phyloP scores from a whole-genome alignment of 2,329 filamentous ascomycete species.

The Nemania sp. region DNA sequence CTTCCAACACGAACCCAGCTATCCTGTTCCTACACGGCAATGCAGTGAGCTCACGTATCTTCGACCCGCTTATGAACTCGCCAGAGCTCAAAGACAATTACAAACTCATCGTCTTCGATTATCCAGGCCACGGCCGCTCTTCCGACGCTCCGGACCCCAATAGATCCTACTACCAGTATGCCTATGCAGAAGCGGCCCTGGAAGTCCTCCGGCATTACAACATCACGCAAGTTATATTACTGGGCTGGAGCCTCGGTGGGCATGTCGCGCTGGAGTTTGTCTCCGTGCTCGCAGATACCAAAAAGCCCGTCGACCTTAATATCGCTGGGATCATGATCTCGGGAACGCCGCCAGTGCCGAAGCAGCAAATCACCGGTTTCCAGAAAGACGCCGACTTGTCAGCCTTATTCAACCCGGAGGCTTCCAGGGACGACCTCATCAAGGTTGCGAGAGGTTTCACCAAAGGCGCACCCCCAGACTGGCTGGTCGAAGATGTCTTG shows the following conservation, averaged over 20 bases:
- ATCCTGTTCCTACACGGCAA: not conserved
- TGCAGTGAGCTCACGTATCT: not conserved
- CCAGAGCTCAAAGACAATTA: not conserved
- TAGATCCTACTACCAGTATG: not conserved
- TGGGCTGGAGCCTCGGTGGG: not conserved
- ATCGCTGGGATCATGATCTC: not conserved
- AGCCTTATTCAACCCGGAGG: constrained; percentile 1
- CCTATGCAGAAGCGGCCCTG: constrained; percentile 1
- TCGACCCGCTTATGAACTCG: not conserved
- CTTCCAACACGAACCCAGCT: not conserved
- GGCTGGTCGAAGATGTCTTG: not conserved
- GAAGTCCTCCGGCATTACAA: not conserved
- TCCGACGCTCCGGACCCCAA: not conserved
- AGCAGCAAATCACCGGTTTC: not conserved
- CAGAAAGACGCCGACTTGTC: not conserved
- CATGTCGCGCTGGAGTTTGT: not conserved
- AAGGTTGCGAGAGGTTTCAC: not conserved
- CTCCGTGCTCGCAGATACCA: not conserved
- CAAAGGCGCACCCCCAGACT: not conserved
- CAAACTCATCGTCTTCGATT: not conserved
- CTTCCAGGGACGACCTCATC: not conserved
- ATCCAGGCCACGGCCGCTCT: not conserved
- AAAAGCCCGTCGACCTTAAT: not conserved
- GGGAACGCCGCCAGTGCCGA: not conserved
- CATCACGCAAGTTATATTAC: not conserved